Evolutionary conservation across 352 stramenopile species (phyloP).

Genomic region (Globisporangium paddicum): DNA sequence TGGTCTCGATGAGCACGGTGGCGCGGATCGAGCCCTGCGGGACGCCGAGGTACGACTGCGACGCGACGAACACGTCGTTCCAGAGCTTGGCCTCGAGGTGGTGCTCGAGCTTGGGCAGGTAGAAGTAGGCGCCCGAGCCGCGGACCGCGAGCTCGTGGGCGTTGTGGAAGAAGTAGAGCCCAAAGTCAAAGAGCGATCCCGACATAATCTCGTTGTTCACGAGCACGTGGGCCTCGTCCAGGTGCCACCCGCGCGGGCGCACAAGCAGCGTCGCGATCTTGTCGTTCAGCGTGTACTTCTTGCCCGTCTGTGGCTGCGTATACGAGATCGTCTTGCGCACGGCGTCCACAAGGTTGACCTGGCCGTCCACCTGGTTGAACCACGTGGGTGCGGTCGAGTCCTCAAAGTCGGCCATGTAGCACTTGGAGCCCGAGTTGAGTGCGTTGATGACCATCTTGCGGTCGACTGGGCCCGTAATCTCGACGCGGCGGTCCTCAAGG

Average conservation of each 20-base stretch:
- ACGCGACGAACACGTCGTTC: slow-evolving; percentile 96
- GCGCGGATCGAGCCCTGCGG: slow-evolving; percentile 89
- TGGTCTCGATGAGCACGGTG: slow-evolving; percentile 96
- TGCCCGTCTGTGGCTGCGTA: slow-evolving; percentile 57
- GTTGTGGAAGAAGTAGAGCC: slow-evolving; percentile 97
- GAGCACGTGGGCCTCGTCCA: slow-evolving; percentile 93
- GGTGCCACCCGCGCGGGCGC: slow-evolving; percentile 91
- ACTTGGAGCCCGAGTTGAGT: slow-evolving; percentile 92
- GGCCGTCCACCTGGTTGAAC: slow-evolving; percentile 91
- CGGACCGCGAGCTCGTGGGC: slow-evolving; percentile 79
- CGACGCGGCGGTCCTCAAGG: slow-evolving; percentile 89
- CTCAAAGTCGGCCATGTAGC: slow-evolving; percentile 97
- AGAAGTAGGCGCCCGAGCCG: slow-evolving; percentile 92
- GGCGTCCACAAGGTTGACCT: slow-evolving; percentile 92
- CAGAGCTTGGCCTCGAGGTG: slow-evolving; percentile 95
- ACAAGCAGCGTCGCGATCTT: slow-evolving; percentile 89
- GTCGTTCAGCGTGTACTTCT: slow-evolving; percentile 75
- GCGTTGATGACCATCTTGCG: slow-evolving; percentile 98
- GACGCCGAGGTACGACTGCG: slow-evolving; percentile 90
- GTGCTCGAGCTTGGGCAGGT: slow-evolving; percentile 95
- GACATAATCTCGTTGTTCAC: slow-evolving; percentile 92
- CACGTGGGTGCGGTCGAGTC: slow-evolving; percentile 92
- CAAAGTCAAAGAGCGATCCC: slow-evolving; percentile 95
- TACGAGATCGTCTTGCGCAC: slow-evolving; percentile 89
- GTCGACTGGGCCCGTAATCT: slow-evolving; percentile 95